Evolutionary conservation across 108 stramenopile species (phyloP).

Genomic region (Stephanodiscus minutulus): DNA sequence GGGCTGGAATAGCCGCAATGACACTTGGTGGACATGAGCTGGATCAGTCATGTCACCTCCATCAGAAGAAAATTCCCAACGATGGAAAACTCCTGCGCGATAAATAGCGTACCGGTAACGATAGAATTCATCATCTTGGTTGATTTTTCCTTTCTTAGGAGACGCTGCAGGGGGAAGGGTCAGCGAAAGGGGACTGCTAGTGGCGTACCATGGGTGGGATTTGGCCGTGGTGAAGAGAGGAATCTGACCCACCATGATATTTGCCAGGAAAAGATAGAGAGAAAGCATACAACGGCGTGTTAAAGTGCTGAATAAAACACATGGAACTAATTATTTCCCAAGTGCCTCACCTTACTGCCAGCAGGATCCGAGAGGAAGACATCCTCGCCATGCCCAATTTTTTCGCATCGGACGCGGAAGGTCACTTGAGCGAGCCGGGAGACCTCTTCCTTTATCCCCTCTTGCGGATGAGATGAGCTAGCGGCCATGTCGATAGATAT

Average conservation of each 20-base stretch:
- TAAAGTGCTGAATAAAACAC: not conserved
- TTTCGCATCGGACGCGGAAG: constrained; percentile 85
- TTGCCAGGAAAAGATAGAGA: constrained; percentile 13
- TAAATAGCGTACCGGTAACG: constrained; percentile 80
- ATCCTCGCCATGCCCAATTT: constrained; percentile 76
- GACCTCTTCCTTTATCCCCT: not conserved
- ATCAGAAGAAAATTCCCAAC: constrained; percentile 68
- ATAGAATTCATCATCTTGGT: constrained; percentile 49
- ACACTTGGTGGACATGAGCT: constrained; percentile 50
- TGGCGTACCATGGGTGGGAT: constrained; percentile 77
- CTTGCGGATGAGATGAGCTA: not conserved
- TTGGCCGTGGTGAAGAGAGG: constrained; percentile 77
- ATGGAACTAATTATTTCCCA: not conserved
- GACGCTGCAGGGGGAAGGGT: constrained; percentile 22
- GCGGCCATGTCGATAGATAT: not conserved
- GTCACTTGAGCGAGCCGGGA: constrained; percentile 59
- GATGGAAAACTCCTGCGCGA: constrained; percentile 67
- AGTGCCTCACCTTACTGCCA: constrained; percentile 51
- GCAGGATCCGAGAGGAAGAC: constrained; percentile 62
- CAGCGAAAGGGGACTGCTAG: constrained; percentile 58
- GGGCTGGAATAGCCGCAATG: constrained; percentile 59
- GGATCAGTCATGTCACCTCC: constrained; percentile 19
- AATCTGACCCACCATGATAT: constrained; percentile 15
- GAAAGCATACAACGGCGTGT: constrained; percentile 2
- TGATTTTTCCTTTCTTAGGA: not conserved